Percentiles rank a stretch among this genome's conserved stretches.
phyloP scores from a whole-genome alignment of 495 filamentous ascomycete genomes.

The Cladorrhinum samala region DNA sequence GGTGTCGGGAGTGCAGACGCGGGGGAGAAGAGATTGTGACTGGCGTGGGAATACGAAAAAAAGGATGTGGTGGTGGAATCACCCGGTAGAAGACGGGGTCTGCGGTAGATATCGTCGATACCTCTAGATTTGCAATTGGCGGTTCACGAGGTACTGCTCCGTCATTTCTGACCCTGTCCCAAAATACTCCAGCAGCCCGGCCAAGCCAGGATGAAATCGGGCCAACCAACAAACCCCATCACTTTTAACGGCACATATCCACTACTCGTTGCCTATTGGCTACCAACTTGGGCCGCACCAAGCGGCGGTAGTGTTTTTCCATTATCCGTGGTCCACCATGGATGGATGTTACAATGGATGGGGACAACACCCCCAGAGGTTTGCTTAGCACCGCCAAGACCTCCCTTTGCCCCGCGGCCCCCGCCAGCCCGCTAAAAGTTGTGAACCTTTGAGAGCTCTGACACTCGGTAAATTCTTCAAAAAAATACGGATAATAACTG shows the following conservation, averaged over 20 bases:
- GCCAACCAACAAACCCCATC: slow-evolving; percentile 2
- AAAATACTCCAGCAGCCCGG: slow-evolving; percentile 5
- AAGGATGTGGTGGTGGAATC: neutral
- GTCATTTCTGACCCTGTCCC: slow-evolving; percentile 16
- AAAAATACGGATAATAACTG: too few relatives aligned
- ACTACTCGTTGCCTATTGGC: neutral
- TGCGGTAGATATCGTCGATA: slow-evolving; percentile 1
- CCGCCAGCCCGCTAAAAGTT: too few relatives aligned
- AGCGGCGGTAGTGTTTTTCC: slow-evolving; percentile 17
- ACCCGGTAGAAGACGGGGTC: neutral
- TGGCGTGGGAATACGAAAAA: neutral
- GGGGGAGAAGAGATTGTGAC: neutral
- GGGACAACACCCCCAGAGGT: too few relatives aligned
- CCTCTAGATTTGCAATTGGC: neutral
- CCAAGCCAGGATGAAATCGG: slow-evolving; percentile 1
- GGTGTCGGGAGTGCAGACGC: slow-evolving; percentile 5
- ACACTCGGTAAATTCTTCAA: too few relatives aligned
- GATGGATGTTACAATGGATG: too few relatives aligned
- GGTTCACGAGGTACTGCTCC: slow-evolving; percentile 1
- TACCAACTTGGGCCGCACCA: slow-evolving; percentile 1
- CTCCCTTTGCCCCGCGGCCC: too few relatives aligned
- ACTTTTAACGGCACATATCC: neutral
- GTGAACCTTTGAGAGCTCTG: too few relatives aligned
- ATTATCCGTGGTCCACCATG: neutral
- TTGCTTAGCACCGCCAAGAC: too few relatives aligned